Percentiles rank a stretch among this genome's conserved stretches.
phyloP scores from a whole-genome alignment of 768 basidiomycete genomes.

The Tulasnella sp. region DNA sequence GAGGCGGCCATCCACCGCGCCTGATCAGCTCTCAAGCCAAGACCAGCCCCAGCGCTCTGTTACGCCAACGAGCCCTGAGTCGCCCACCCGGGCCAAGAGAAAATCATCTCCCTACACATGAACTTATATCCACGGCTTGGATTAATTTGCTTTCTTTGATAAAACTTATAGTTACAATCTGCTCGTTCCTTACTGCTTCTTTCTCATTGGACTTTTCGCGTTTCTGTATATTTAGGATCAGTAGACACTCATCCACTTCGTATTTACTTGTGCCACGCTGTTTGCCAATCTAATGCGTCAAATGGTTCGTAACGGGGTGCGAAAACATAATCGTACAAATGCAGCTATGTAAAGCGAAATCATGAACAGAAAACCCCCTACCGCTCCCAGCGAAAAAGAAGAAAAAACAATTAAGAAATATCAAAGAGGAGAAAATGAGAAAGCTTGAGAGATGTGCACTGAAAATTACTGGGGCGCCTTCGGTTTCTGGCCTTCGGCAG shows the following conservation, averaged over 20 bases:
- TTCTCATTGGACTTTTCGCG: neutral
- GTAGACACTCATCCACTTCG: neutral
- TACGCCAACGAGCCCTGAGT: neutral
- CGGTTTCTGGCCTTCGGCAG: slow-evolving; percentile 13
- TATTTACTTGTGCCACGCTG: neutral
- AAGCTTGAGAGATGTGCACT: neutral
- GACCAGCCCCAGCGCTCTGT: neutral
- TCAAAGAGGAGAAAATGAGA: neutral
- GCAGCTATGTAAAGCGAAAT: slow-evolving; percentile 4
- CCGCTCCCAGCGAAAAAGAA: neutral
- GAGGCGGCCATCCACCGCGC: slow-evolving; percentile 8
- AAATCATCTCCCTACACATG: slow-evolving; percentile 2
- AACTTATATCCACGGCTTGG: neutral
- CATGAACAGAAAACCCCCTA: neutral
- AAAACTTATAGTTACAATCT: neutral
- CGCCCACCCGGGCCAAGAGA: neutral
- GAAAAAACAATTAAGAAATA: neutral
- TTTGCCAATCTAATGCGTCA: neutral
- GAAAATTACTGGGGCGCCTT: slow-evolving; percentile 1
- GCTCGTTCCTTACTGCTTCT: neutral
- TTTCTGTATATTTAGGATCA: neutral
- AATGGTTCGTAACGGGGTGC: neutral
- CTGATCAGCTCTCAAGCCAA: neutral
- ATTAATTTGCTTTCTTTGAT: neutral
- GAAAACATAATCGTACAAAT: neutral